Evolutionary conservation across 2,329 filamentous ascomycete species (phyloP).

Genomic region (Fusarium secorum): DNA sequence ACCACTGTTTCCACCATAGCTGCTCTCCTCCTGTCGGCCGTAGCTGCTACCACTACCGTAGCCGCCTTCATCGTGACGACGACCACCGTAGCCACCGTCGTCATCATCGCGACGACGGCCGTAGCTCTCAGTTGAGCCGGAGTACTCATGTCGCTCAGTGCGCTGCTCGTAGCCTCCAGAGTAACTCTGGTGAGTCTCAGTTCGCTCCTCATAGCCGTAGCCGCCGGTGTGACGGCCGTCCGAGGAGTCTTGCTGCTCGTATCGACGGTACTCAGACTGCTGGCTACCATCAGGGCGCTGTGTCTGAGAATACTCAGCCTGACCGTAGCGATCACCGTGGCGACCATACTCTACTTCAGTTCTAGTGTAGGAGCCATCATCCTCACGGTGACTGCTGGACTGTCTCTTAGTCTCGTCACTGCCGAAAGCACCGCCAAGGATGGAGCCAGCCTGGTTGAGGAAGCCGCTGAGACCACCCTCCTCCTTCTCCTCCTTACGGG

Average conservation of each 20-base stretch:
- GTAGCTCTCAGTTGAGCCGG: slow-evolving; percentile 46
- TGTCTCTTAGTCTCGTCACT: slow-evolving; percentile 63
- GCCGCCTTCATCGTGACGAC: neutral
- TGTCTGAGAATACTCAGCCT: slow-evolving; percentile 67
- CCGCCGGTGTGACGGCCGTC: slow-evolving; percentile 51
- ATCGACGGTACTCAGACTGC: slow-evolving; percentile 67
- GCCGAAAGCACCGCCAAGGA: slow-evolving; percentile 70
- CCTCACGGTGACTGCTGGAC: slow-evolving; percentile 60
- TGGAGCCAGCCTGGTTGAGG: slow-evolving; percentile 71
- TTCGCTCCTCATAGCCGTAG: slow-evolving; percentile 66
- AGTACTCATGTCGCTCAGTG: slow-evolving; percentile 61
- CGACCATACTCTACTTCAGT: slow-evolving; percentile 69
- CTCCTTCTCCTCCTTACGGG: slow-evolving; percentile 55
- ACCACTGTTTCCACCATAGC: neutral
- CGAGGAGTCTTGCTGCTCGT: slow-evolving; percentile 62
- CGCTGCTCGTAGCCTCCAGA: slow-evolving; percentile 63
- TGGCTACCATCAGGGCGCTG: slow-evolving; percentile 65
- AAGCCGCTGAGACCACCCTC: slow-evolving; percentile 74
- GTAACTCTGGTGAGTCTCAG: slow-evolving; percentile 59
- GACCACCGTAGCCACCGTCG: slow-evolving; percentile 4
- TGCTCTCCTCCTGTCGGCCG: slow-evolving; percentile 1
- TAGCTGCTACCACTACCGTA: slow-evolving; percentile 19
- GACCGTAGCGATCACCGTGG: slow-evolving; percentile 64
- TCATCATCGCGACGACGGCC: slow-evolving; percentile 30
- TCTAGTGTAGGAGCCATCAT: slow-evolving; percentile 69